Percentiles rank a stretch among this genome's conserved stretches.
phyloP scores from a whole-genome alignment of 2,329 filamentous ascomycete species.

The Exophiala alcalophila region DNA sequence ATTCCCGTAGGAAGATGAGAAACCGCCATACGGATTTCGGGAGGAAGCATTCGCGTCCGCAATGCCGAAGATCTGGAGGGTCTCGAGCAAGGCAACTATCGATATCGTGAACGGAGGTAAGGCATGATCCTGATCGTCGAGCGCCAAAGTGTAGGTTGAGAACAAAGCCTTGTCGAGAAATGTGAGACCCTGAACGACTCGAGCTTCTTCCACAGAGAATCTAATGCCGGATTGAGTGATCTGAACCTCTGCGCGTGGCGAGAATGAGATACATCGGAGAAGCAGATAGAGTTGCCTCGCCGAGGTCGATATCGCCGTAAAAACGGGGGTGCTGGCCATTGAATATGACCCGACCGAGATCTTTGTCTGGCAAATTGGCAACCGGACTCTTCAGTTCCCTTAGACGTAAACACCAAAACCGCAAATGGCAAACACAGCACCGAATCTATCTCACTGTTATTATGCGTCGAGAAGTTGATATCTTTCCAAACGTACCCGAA shows the following conservation, averaged over 20 bases:
- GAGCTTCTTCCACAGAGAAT: constrained; percentile 82
- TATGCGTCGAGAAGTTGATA: not conserved
- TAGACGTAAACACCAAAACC: constrained; percentile 98
- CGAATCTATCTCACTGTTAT: constrained; percentile 60
- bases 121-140: constrained; percentile 38
- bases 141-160: constrained; percentile 72
- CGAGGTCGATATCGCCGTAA: constrained; percentile 61
- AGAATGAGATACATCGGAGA: constrained; percentile 61
- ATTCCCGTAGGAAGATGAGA: constrained; percentile 51
- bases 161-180: constrained; percentile 89
- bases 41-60: constrained; percentile 58
- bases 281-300: constrained; percentile 60
- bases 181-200: constrained; percentile 84
- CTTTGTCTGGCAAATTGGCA: not conserved
- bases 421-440: constrained; percentile 97
- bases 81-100: constrained; percentile 82
- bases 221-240: constrained; percentile 81
- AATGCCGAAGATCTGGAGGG: constrained; percentile 88
- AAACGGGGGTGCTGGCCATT: constrained; percentile 45
- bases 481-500: constrained; percentile 67
- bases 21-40: constrained; percentile 29
- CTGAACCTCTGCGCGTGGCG: constrained; percentile 62
- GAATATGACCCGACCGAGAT: not conserved
- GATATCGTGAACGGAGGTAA: constrained; percentile 81
- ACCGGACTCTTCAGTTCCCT: no score